A percentile compares a stretch with the other conserved stretches of the same genome.
These are phyloP conservation scores for Wilcoxina mikolae DNA, from an alignment of 495 filamentous ascomycete species.

Conservation along the genomic window DNA sequence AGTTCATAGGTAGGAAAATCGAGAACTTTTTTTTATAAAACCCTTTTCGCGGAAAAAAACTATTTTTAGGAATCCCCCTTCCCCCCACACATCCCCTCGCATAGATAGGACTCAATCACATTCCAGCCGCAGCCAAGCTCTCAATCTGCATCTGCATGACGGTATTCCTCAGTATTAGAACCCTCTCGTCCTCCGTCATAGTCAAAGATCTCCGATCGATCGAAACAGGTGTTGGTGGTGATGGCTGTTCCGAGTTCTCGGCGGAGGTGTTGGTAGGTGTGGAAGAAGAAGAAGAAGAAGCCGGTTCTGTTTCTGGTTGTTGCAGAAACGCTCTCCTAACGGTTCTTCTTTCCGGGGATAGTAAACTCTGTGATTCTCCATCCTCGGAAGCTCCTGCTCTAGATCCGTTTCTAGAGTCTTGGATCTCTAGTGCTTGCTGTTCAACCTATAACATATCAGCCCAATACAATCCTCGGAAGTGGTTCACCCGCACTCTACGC, in stretches of 20 bases:
- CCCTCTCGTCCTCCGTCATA: constrained; percentile 13
- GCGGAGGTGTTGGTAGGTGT: not conserved
- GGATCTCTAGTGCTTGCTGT: constrained; percentile 17
- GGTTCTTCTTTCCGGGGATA: not conserved
- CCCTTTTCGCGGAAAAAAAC: no score
- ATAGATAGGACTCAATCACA: not conserved
- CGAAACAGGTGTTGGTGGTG: not conserved
- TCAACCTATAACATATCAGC: constrained; percentile 13
- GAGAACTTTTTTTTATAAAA: not conserved
- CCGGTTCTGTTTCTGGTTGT: not conserved
- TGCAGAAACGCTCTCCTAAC: not conserved
- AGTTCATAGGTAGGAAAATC: no score
- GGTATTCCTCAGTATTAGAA: constrained; percentile 14
- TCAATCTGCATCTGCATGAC: constrained; percentile 25
- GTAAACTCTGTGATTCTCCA: not conserved
- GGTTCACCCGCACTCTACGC: constrained; percentile 10
- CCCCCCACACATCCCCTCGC: no score
- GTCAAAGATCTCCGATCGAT: constrained; percentile 3
- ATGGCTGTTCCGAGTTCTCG: constrained; percentile 1
- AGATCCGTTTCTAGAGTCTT: constrained; percentile 5
- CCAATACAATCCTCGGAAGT: not conserved
- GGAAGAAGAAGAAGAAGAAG: not conserved
- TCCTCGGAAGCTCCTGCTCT: constrained; percentile 1
- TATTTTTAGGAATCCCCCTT: no score
- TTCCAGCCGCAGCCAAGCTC: constrained; percentile 1